Percentiles rank a stretch among this genome's conserved stretches.
Conservation (phyloP, 2,329 filamentous ascomycete genomes). For the Aspergillus sp. region DNA sequence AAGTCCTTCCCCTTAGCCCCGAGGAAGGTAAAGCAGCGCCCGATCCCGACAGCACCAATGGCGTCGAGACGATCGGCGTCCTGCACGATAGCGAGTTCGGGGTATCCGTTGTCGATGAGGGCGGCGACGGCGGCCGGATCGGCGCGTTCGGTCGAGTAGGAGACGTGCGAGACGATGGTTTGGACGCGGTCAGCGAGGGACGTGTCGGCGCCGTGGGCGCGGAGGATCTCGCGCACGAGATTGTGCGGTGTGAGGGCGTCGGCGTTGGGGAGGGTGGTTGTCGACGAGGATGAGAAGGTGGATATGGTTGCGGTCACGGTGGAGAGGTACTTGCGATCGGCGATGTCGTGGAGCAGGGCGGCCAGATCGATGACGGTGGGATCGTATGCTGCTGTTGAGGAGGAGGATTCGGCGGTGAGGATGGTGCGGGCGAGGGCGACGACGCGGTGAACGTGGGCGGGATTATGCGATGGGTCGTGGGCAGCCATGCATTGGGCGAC, state of each 20-base stretch:
- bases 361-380: conserved; percentile 61
- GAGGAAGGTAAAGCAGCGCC: conserved; percentile 71
- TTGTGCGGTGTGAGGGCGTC: conserved; percentile 19
- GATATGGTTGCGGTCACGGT: conserved; percentile 23
- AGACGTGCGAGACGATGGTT: conserved; percentile 70
- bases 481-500: conserved; percentile 70
- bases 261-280: not conserved
- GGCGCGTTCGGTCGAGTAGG: conserved; percentile 69
- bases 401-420: conserved; percentile 47
- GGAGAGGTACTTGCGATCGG: conserved; percentile 75
- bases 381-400: conserved; percentile 44
- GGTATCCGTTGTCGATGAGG: conserved; percentile 59
- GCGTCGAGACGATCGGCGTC: conserved; percentile 92
- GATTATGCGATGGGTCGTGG: conserved; percentile 84
- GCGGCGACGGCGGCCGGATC: conserved; percentile 59
- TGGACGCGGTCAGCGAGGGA: conserved; percentile 66
- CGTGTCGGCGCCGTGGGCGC: conserved; percentile 49
- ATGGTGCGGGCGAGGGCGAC: conserved; percentile 68
- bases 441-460: conserved; percentile 78
- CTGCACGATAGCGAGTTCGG: conserved; percentile 81
- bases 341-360: conserved; percentile 82
- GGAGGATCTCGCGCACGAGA: conserved; percentile 27
- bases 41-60: conserved; percentile 82
- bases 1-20: conserved; percentile 51
- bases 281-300: not conserved